Evolutionary conservation across 129 eudicot species (phyloP), one percentile per base, ranked within the genome.

Genomic region (Chrysanthemum makinoi): DNA sequence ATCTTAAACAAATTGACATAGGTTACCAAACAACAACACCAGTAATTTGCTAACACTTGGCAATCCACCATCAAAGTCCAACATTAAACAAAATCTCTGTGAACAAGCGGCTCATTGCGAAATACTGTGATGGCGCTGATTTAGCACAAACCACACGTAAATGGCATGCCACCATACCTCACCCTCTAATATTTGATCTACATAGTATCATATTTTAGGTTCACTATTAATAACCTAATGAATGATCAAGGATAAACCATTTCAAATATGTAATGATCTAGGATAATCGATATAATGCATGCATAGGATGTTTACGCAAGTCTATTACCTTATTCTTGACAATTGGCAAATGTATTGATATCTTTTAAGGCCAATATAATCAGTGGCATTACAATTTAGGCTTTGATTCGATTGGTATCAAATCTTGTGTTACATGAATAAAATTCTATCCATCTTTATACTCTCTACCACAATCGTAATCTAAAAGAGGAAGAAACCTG

Each of bases 401-500:
- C 35, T 30, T 30, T 1, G 11, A 33, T 49, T 30, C 15, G 28
- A 67, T 30, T 10, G 3, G 15, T 7, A 67, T 68, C 60, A 60
- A 59, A 72, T 46, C 50, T 11, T 65, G 54, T 48, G 47, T 65
- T 18, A 58, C 63, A 54, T 18, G 54, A 65, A 47, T 13, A 10
- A 51, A 75, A 44, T n/a, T 14, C 64, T 70, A 64, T 59, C n/a
- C 43, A 8, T 33, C 12, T 35, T 66, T 65, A 30, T 2, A 49
- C 44, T 20, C 61, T 51, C 75, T 62, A 62, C 30, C 10, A 14
- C 70, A 22, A 62, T 62, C 61, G 26, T 64, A 77, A 57, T 30
- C 66, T 67, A 77, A 19, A 80, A 78, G 51, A 80, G 70, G 62
- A 80, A 75, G 66, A 75, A 76, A 70, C 87, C 86, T 72, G 79